These are phyloP conservation scores for Nothopassalora personata DNA, from an alignment of 2,329 filamentous ascomycete genomes.

Conservation along the genomic window DNA sequence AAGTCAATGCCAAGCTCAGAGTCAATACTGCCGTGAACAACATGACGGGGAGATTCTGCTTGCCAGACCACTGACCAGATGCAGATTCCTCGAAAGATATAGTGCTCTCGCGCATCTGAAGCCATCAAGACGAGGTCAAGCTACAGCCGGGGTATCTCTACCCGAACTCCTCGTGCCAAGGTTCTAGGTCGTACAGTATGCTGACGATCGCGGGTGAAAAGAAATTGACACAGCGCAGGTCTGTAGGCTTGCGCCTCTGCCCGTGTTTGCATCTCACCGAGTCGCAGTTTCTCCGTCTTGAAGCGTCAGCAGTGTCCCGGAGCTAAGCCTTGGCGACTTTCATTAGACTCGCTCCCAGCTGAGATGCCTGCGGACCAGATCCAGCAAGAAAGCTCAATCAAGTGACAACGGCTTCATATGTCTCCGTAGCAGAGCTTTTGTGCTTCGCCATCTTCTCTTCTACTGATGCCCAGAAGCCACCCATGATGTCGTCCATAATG, in stretches of 20 bases:
- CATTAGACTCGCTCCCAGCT: no score
- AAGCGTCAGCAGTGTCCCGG: neutral
- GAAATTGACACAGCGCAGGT: neutral
- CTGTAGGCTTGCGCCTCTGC: neutral
- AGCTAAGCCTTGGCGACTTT: neutral
- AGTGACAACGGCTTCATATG: neutral
- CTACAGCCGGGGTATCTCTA: neutral
- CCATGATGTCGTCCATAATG: neutral
- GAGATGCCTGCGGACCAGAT: no score
- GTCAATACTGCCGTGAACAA: neutral
- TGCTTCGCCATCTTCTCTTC: neutral
- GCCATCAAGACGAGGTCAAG: neutral
- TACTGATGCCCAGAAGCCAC: neutral
- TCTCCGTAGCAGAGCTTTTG: neutral
- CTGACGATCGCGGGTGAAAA: neutral
- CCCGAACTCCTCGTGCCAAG: conserved; percentile 4
- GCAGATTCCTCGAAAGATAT: neutral
- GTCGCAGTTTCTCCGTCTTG: neutral
- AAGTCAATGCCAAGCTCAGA: neutral
- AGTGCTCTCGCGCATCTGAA: neutral
- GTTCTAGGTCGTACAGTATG: neutral
- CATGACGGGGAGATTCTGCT: neutral
- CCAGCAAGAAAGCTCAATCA: no score
- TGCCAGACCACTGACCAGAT: neutral
- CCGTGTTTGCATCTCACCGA: neutral